phyloP scores from a whole-genome alignment of 1,284 basidiomycete species.

The Puccinia hordei region DNA sequence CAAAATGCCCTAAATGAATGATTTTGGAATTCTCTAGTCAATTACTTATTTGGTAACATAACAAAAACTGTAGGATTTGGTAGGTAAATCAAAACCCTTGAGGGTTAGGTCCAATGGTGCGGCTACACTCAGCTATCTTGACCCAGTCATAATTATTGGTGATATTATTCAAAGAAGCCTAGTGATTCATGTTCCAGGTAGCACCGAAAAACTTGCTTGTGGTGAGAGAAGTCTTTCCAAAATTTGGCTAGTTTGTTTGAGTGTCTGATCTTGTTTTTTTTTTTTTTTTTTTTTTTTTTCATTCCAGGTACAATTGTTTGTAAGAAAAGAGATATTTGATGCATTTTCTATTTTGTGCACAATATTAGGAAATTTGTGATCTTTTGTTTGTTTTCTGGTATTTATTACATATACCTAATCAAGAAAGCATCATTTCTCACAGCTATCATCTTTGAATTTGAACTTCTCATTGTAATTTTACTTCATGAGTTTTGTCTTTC shows the following conservation, averaged over 20 bases:
- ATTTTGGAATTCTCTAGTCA: neutral
- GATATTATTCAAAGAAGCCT: neutral
- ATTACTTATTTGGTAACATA: neutral
- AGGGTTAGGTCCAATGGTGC: neutral
- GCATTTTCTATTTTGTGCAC: too few relatives aligned
- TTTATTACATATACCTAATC: too few relatives aligned
- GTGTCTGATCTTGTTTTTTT: neutral
- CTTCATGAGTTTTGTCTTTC: too few relatives aligned
- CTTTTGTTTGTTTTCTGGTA: too few relatives aligned
- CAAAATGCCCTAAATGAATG: too few relatives aligned
- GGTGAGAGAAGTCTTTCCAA: constrained; percentile 1
- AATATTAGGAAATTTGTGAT: too few relatives aligned
- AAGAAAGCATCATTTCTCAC: too few relatives aligned
- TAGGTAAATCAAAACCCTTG: neutral
- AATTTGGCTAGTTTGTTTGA: neutral
- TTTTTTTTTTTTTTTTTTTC: neutral
- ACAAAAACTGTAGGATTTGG: neutral
- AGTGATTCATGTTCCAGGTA: neutral
- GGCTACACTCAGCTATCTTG: neutral
- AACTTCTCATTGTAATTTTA: neutral
- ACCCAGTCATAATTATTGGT: neutral
- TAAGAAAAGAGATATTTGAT: neutral
- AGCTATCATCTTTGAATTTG: too few relatives aligned
- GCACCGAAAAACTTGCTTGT: neutral
- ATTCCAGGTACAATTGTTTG: neutral